Percentiles rank a stretch among this genome's conserved stretches.
Evolutionary conservation across 2,329 filamentous ascomycete genomes (phyloP).

Genomic region (Colletotrichum coccodes): DNA sequence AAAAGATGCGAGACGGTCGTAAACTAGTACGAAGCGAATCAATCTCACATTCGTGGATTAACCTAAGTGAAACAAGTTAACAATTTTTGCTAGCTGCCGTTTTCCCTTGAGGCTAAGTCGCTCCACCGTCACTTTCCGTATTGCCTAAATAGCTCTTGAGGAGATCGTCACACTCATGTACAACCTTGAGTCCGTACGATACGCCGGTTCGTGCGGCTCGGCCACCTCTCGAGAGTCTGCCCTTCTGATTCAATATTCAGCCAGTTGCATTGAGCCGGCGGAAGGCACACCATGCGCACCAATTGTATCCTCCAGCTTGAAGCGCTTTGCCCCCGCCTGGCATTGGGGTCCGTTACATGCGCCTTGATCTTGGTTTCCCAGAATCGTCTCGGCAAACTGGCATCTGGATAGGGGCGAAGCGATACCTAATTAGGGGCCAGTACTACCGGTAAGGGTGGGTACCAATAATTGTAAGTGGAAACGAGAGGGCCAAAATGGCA

Average conservation of each 20-base stretch:
- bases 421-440: no score
- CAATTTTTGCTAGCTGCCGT: background rate
- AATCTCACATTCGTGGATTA: conserved; percentile 13
- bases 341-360: no score
- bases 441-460: background rate
- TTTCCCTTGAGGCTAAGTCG: background rate
- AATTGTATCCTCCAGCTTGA: background rate
- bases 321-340: no score
- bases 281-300: background rate
- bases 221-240: background rate
- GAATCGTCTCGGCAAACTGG: background rate
- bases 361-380: background rate
- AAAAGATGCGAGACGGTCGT: background rate
- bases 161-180: background rate
- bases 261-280: background rate
- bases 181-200: background rate
- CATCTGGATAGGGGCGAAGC: background rate
- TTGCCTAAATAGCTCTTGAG: background rate
- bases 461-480: no score
- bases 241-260: background rate
- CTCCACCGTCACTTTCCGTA: background rate
- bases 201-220: background rate
- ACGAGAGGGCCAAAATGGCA: no score
- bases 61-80: background rate
- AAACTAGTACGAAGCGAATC: background rate